A percentile compares a stretch with the other conserved stretches of the same genome.
These are phyloP conservation scores for Basipetospora chlamydospora DNA, from an alignment of 2,329 filamentous ascomycete species.

Conservation along the genomic window DNA sequence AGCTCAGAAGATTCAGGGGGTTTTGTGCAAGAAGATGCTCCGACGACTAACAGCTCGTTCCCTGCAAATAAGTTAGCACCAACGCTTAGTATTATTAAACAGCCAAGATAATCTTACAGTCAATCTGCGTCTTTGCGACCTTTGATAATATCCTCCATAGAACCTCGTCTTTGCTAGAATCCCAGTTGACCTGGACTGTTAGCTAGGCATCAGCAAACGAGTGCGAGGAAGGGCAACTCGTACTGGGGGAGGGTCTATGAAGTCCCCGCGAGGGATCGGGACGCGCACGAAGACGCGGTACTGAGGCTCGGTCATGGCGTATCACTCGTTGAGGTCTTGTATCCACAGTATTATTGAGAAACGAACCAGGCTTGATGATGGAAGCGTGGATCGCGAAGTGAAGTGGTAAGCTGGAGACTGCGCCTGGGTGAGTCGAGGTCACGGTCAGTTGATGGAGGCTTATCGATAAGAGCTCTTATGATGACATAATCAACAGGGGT, in stretches of 20 bases:
- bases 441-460: neutral
- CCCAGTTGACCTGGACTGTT: constrained; percentile 64
- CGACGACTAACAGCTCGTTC: constrained; percentile 58
- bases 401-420: neutral
- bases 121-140: constrained; percentile 66
- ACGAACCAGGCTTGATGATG: too few relatives aligned
- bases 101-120: constrained; percentile 45
- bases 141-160: constrained; percentile 84
- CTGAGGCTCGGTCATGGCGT: constrained; percentile 35
- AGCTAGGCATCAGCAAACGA: neutral
- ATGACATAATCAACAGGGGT: neutral
- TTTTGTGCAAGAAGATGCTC: too few relatives aligned
- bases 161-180: constrained; percentile 68
- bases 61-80: constrained; percentile 33
- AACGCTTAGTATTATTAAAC: too few relatives aligned
- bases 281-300: constrained; percentile 76
- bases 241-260: constrained; percentile 81
- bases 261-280: constrained; percentile 76
- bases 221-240: constrained; percentile 13
- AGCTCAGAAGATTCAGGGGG: too few relatives aligned
- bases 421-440: too few relatives aligned
- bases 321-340: too few relatives aligned
- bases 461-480: neutral
- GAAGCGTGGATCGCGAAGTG: too few relatives aligned
- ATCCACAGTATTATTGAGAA: too few relatives aligned